Base-by-base conservation (phyloP, 441 rosid genomes). In the Gossypium trilobum region DNA sequence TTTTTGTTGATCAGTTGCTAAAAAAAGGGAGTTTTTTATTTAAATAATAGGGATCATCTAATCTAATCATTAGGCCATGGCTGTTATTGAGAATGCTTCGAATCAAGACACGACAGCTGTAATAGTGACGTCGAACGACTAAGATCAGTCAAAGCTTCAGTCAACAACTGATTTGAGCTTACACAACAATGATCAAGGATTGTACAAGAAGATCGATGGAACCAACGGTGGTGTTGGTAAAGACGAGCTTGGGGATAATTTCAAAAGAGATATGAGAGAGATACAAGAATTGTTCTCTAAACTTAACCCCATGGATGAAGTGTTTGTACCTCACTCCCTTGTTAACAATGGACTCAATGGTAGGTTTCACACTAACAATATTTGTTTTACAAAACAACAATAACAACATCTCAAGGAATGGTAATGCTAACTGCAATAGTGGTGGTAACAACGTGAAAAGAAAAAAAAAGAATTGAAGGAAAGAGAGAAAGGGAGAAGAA, bases 281-380 rank as follows among this genome's bases (percentile, higher is more conserved):
- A 83, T 93, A 74, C 87, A 84, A 56, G 95, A 93, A 75, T 89
- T 93, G 25, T 88, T 92, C 75, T 87, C 97, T 33, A 93, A 93
- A 83, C 93, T 93, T 11, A 93, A 93, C 61, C 98, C 97, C 61
- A 84, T 88, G 93, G 98, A 95, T 22, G 82, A 84, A 77, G 98
- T 89, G 83, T 93, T 91, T 72, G 95, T 93, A 57, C 97, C 97
- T 75, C 91, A 88, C 58, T 89, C 98, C 0, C 84, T 81, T 27
- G 78, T 80, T 60, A 84, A 64, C 56, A 70, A 74, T 44, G 82
- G 65, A 2, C 52, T 3, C 78, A 69, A 73, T 11, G 86, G 85
- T 20, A 82, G 87, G 7, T 79, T 84, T 78, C 80, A 78, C 70
- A 19, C 81, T 68, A 73, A 75, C 77, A 79, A 70, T 75, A 61